Base-by-base conservation (phyloP, 31 red algal genomes). In the Asparagopsis taxiformis region DNA sequence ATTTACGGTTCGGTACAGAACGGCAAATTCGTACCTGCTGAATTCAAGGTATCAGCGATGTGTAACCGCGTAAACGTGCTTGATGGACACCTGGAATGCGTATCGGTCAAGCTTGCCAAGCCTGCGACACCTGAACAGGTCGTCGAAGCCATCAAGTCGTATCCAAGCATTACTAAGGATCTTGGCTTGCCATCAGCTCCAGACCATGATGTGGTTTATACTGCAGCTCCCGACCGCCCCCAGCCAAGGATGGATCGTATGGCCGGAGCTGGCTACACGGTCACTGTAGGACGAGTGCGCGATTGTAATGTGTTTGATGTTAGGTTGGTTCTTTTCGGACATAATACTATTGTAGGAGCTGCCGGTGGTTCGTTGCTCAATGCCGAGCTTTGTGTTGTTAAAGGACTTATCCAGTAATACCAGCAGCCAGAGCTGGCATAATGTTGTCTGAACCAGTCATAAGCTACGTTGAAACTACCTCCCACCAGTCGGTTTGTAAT, bases 11-110 rank as follows among this genome's bases (percentile, higher is more conserved):
- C 54, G 1, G 49, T 80, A 22, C 30, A 56, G 19, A 62, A 83
- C 41, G 84, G 78, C 32, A 33, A 39, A 3, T 93, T 98, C 72
- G 78, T 75, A 35, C 28, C 58, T 36, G 90, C 95, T 17, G 72
- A 90, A 16, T 58, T 98, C 30, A 86, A 56, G 22, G 77, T 98
- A 17, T 93, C 95, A 32, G 95, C 95, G 24, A 98, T 98, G 95
- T 98, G 95, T 67, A 98, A 98, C 68, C 95, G 95, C 9, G 95
- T 98, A 10, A 55, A 98, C 44, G 95, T 98, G 24, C 70, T 98
- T 0, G 95, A 98, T 56, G 95, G 95, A 16, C 95, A 98, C 55
- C 85, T 72, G 9, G 95, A 98, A 70, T 87, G 75, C 38, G 35
- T 98, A 19, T 93, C 90, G 1, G 59, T 98, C 25, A 90, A 91